Conservation (phyloP, 2,329 filamentous ascomycete genomes). For the Fusarium sp. region DNA sequence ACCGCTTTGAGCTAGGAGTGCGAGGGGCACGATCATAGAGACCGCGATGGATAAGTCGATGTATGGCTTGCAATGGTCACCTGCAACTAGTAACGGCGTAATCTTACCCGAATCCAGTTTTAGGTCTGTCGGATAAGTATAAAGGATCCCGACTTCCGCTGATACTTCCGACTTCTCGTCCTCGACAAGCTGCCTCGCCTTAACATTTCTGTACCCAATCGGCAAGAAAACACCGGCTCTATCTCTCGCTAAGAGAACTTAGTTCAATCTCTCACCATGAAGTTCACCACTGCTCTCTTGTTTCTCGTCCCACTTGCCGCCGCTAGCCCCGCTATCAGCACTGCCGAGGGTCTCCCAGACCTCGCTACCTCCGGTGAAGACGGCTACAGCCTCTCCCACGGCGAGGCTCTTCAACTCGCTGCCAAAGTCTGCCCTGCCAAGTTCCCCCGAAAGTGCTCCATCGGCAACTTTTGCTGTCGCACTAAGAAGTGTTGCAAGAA, state of each 20-base stretch:
- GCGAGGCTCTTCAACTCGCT: background rate
- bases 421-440: constrained; percentile 19
- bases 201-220: too few relatives aligned
- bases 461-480: constrained; percentile 7
- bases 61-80: background rate
- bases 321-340: background rate
- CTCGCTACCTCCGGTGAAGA: constrained; percentile 1
- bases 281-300: background rate
- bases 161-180: fast-evolving
- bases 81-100: background rate
- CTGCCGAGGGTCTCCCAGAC: constrained; percentile 14
- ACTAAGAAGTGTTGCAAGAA: constrained; percentile 24
- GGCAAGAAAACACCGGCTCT: too few relatives aligned
- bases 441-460: constrained; percentile 10
- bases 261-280: background rate
- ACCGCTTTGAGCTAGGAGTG: background rate
- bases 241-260: too few relatives aligned
- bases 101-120: background rate
- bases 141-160: background rate
- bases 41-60: fast-evolving
- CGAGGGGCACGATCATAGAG: background rate
- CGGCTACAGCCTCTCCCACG: background rate
- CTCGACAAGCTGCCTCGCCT: background rate
- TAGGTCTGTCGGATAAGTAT: background rate
- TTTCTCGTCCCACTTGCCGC: background rate